Percentiles rank a stretch among this genome's conserved stretches.
phyloP scores from a whole-genome alignment of 495 filamentous ascomycete genomes.

The Neurospora tetraspora region DNA sequence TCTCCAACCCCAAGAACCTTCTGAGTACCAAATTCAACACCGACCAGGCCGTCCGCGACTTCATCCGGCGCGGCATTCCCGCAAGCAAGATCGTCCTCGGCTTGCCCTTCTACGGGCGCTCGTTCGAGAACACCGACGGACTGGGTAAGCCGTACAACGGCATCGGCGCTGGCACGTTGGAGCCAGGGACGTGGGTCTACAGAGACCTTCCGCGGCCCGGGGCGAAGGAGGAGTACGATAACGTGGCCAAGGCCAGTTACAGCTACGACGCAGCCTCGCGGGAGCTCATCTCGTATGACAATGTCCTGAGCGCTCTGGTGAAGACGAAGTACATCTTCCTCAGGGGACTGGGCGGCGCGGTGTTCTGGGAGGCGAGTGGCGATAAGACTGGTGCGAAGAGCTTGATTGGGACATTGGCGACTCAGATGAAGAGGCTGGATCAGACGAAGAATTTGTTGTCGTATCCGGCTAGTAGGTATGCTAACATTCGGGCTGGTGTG shows the following conservation, averaged over 20 bases:
- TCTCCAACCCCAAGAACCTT: constrained; percentile 39
- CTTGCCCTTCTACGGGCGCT: constrained; percentile 77
- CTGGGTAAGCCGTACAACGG: constrained; percentile 58
- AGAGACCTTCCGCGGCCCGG: constrained; percentile 48
- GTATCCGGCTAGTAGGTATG: constrained; percentile 62
- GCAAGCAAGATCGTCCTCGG: constrained; percentile 67
- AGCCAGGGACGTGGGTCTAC: constrained; percentile 75
- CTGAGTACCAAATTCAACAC: constrained; percentile 57
- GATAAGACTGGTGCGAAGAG: constrained; percentile 54
- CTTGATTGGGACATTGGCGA: constrained; percentile 52
- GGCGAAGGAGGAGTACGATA: constrained; percentile 37
- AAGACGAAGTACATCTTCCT: constrained; percentile 60
- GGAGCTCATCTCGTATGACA: constrained; percentile 74
- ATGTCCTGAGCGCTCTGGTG: constrained; percentile 39
- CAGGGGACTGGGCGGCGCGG: constrained; percentile 62
- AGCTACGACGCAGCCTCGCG: constrained; percentile 50
- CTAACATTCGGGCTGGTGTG: constrained; percentile 51
- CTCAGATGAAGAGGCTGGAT: constrained; percentile 44
- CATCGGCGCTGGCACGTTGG: constrained; percentile 54
- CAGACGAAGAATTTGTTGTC: constrained; percentile 47
- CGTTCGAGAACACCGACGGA: constrained; percentile 63
- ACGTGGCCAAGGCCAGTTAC: constrained; percentile 50
- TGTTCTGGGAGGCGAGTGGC: constrained; percentile 85
- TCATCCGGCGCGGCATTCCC: constrained; percentile 51
- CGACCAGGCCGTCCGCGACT: constrained; percentile 55